Conservation (phyloP, 208 protist genomes). For the Wallacemonas sp. region DNA sequence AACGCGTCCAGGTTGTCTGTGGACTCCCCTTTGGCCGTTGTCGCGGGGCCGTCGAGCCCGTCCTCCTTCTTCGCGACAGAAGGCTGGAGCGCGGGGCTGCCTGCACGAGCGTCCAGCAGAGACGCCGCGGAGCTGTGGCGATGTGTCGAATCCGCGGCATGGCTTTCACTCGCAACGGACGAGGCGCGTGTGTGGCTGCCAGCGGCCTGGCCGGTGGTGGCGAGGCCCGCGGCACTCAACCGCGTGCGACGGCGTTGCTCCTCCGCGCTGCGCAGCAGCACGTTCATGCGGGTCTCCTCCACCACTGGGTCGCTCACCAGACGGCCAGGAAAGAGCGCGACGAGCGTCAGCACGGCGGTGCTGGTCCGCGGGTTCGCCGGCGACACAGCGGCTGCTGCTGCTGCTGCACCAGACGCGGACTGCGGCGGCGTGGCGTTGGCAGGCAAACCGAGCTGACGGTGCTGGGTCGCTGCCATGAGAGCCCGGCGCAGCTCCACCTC, state of each 20-base stretch:
- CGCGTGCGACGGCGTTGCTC: not conserved
- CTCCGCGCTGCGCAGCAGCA: not conserved
- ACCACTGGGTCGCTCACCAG: constrained; percentile 36
- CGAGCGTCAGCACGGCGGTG: constrained; percentile 15
- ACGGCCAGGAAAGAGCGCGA: constrained; percentile 62
- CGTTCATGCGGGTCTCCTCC: constrained; percentile 1
- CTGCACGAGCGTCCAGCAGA: not conserved
- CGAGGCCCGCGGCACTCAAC: constrained; percentile 1
- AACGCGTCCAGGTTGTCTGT: constrained; percentile 7
- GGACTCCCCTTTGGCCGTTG: too few species aligned
- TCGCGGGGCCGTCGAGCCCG: too few species aligned
- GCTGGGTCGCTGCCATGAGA: constrained; percentile 4
- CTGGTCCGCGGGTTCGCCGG: not conserved
- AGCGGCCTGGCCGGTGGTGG: not conserved
- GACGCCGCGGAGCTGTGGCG: not conserved
- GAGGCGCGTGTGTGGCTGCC: not conserved
- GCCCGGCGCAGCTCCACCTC: constrained; percentile 4
- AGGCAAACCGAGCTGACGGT: constrained; percentile 2
- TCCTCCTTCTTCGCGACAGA: constrained; percentile 12
- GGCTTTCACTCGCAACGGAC: not conserved
- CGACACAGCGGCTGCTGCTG: not conserved
- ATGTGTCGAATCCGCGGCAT: too few species aligned
- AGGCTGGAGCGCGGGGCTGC: not conserved
- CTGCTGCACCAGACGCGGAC: not conserved
- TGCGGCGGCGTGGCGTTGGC: not conserved